A percentile compares a stretch with the other conserved stretches of the same genome.
Conservation (phyloP, 805 yeast genomes). For the Wickerhamiella hasegawae region DNA sequence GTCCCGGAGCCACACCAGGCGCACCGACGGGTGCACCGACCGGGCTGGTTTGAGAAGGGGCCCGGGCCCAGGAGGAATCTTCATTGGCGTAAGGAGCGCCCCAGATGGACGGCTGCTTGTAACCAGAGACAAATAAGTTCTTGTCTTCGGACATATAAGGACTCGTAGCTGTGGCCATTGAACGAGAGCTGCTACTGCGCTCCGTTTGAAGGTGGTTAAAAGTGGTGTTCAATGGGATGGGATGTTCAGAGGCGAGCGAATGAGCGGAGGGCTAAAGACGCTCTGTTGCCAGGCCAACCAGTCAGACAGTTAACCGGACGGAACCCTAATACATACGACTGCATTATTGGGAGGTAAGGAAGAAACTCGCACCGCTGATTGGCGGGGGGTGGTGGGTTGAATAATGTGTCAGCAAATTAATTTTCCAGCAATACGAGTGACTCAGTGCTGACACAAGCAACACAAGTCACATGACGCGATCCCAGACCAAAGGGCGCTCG, state of each 20-base stretch:
- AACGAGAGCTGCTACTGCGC: background rate
- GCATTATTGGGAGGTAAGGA: too few relatives aligned
- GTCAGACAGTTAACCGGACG: too few relatives aligned
- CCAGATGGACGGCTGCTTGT: conserved; percentile 1
- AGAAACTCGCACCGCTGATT: too few relatives aligned
- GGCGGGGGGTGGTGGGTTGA: too few relatives aligned
- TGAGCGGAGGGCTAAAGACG: too few relatives aligned
- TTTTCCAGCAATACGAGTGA: too few relatives aligned
- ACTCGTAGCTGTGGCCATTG: conserved; percentile 2
- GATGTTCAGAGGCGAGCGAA: background rate
- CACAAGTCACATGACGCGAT: too few relatives aligned
- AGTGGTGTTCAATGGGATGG: background rate
- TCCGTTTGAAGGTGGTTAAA: background rate
- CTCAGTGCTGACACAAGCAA: too few relatives aligned
- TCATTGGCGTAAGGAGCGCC: conserved; percentile 1
- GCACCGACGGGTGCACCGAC: background rate
- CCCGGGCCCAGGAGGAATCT: background rate
- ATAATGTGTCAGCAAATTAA: too few relatives aligned
- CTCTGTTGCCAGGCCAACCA: too few relatives aligned
- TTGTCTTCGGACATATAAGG: conserved; percentile 3
- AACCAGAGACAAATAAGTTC: background rate
- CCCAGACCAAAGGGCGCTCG: too few relatives aligned
- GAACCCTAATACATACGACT: too few relatives aligned
- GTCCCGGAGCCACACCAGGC: background rate
- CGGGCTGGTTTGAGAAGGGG: background rate